Conservation (phyloP, 2,329 filamentous ascomycete species). For the Plenodomus lindquistii region DNA sequence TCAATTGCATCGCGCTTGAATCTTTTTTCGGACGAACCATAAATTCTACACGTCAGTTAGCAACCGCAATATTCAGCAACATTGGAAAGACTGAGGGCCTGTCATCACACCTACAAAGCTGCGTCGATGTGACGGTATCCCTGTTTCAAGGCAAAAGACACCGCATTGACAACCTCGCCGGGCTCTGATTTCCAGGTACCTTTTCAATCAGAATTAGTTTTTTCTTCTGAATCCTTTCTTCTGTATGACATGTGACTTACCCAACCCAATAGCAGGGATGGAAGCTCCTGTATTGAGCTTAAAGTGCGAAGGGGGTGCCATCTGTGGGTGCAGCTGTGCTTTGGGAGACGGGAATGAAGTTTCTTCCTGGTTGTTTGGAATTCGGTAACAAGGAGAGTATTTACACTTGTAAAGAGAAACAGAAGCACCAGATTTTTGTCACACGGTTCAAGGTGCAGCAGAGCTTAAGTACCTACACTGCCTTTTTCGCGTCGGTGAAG, state of each 20-base stretch:
- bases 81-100: too few relatives aligned
- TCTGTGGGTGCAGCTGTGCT: background rate
- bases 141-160: conserved; percentile 23
- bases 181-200: background rate
- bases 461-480: too few relatives aligned
- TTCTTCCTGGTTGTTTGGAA: too few relatives aligned
- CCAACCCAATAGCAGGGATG: conserved; percentile 3
- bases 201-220: background rate
- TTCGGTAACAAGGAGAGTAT: too few relatives aligned
- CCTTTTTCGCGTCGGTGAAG: too few relatives aligned
- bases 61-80: too few relatives aligned
- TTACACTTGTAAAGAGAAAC: too few relatives aligned
- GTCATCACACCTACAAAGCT: background rate
- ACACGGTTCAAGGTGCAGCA: too few relatives aligned
- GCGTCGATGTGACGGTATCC: conserved; percentile 17
- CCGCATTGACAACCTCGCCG: conserved; percentile 22
- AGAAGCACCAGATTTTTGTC: too few relatives aligned
- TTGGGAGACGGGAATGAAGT: too few relatives aligned
- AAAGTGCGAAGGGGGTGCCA: conserved; percentile 3
- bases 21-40: background rate
- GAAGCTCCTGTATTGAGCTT: conserved; percentile 5
- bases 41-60: background rate
- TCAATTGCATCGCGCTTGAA: too few relatives aligned
- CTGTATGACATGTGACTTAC: background rate
- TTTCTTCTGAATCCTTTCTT: background rate